Evolutionary conservation across 106 monocot species (phyloP).

Genomic region (Allium fistulosum): DNA sequence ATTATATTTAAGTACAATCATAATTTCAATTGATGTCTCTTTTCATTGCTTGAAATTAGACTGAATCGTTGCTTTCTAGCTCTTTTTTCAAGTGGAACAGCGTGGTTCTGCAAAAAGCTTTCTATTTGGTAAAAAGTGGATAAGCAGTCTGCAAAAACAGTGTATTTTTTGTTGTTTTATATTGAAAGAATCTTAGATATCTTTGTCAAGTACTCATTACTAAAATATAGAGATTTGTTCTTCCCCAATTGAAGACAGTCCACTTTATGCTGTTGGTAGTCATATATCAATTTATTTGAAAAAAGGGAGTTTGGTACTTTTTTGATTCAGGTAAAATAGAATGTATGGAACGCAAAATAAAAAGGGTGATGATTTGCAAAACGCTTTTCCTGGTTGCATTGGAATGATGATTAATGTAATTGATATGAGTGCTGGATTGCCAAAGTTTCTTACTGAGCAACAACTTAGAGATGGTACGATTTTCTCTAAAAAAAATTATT

Average conservation of each 20-base stretch:
- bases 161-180: slow-evolving; percentile 7
- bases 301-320: not conserved
- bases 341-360: slow-evolving; percentile 30
- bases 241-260: slow-evolving; percentile 1
- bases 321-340: not conserved
- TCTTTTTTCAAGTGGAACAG: slow-evolving; percentile 5
- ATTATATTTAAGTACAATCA: no score
- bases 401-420: slow-evolving; percentile 68
- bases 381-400: slow-evolving; percentile 30
- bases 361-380: slow-evolving; percentile 28
- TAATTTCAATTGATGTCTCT: no score
- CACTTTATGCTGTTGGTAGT: not conserved
- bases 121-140: slow-evolving; percentile 2
- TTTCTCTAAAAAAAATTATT: not conserved
- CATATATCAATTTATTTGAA: not conserved
- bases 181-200: slow-evolving; percentile 4
- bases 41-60: not conserved
- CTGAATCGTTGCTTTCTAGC: not conserved
- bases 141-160: slow-evolving; percentile 1
- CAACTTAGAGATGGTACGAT: slow-evolving; percentile 49
- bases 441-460: slow-evolving; percentile 47
- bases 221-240: not conserved
- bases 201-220: not conserved
- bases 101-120: slow-evolving; percentile 4
- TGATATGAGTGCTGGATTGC: slow-evolving; percentile 34